Evolutionary conservation across 805 yeast genomes (phyloP), one percentile per base, ranked within the genome.

Genomic region (Metschnikowia kofuensis): DNA sequence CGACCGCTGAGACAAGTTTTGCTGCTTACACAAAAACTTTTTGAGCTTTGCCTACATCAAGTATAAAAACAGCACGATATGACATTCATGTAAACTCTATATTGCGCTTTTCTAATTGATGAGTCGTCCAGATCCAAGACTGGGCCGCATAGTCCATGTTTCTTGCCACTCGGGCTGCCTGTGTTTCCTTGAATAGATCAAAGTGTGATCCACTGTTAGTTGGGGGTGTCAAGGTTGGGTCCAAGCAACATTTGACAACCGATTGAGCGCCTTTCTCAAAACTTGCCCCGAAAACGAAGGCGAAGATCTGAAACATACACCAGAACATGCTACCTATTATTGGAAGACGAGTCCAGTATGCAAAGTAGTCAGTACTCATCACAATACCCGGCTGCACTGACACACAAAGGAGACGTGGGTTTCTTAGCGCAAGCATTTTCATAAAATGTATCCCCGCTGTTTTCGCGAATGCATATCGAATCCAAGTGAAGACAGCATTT

Each of bases 301-400:
- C 88, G 59, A 87, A 82, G 7, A 84, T 60, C 60, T 86, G 88
- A 63, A 87, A 86, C 9, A 80, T 64, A 36, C 85, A 66, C 89
- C 91, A 83, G 56, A 86, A 86, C 34, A 85, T 58, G 1, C 82
- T 74, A 0, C 96, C 96, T n/a, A 89, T 74, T 5, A 88, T 69
- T 0, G 96, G 95, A 13, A 85, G 69, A 48, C 89, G 69, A 2
- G 92, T 87, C 83, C 90, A 85, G 62, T 85, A 87, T 40, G 85
- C 74, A 62, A 85, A 86, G 41, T 85, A 64, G 55, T 85, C 84
- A 2, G 96, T 84, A 58, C 83, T 83, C 87, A 89, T 84, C n/a
- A 87, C 88, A 54, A 87, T 77, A 0, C 96, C 96, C 0, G 96
- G 96, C 59, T 88, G 91, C 3, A 87, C 87, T 1, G 89, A 76